phyloP scores from a whole-genome alignment of 1,284 basidiomycete genomes.

The Leccinum cinnamomeum region DNA sequence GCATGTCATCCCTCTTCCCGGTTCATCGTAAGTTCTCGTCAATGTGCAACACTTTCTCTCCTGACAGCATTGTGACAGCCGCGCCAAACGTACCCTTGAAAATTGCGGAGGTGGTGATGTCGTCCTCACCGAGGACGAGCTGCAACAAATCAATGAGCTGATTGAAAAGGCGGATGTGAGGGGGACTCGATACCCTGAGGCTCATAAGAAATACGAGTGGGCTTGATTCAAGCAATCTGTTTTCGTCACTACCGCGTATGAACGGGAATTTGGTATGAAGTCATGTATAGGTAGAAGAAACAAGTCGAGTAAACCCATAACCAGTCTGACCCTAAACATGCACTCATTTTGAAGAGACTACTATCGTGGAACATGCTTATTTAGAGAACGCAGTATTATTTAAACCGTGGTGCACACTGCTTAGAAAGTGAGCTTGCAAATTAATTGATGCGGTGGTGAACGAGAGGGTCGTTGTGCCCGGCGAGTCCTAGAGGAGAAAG shows the following conservation, averaged over 20 bases:
- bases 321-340: background rate
- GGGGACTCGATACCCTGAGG: conserved; percentile 26
- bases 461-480: no score
- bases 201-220: conserved; percentile 8
- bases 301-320: background rate
- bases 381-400: background rate
- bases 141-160: conserved; percentile 24
- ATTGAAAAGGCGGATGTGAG: conserved; percentile 20
- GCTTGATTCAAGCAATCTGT: background rate
- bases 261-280: background rate
- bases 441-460: no score
- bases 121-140: conserved; percentile 20
- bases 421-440: no score
- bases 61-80: background rate
- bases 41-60: no score
- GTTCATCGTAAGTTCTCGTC: conserved; percentile 29
- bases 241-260: background rate
- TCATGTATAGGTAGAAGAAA: background rate
- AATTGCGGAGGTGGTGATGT: conserved; percentile 30
- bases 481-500: background rate
- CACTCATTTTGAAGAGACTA: background rate
- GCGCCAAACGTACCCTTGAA: conserved; percentile 28
- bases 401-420: background rate
- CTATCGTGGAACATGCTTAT: background rate
- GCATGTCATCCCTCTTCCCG: conserved; percentile 32